Conservation (phyloP, 164 flowering plant species). For the Sedum album region DNA sequence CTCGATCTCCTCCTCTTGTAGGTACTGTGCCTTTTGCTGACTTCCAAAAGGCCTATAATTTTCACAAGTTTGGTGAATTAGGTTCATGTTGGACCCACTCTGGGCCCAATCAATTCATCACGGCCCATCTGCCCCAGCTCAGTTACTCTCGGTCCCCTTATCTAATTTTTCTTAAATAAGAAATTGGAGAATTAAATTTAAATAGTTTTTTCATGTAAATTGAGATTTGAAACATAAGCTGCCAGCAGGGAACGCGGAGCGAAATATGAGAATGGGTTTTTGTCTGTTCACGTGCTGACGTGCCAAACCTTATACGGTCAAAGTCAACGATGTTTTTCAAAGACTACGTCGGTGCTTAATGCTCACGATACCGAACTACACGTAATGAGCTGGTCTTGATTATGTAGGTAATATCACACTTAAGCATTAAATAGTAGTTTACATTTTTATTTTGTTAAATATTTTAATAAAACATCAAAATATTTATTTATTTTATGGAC, state of each 20-base stretch:
- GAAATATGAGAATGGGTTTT: neutral
- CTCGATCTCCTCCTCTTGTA: neutral
- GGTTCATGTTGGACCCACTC: neutral
- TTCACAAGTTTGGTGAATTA: neutral
- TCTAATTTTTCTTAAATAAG: no score
- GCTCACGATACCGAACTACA: neutral
- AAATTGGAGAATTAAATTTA: no score
- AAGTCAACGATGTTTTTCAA: neutral
- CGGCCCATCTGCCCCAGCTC: conserved; percentile 1
- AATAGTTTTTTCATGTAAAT: no score
- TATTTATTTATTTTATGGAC: no score
- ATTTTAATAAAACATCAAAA: no score
- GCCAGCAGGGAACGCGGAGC: neutral
- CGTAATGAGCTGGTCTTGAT: neutral
- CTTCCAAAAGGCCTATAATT: neutral
- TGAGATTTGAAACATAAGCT: neutral
- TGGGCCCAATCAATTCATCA: neutral
- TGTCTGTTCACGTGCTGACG: neutral
- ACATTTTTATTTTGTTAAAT: no score
- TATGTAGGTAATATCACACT: neutral
- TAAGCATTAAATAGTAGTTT: neutral
- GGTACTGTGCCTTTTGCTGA: conserved; percentile 1
- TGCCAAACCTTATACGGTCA: neutral
- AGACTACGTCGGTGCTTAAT: neutral
- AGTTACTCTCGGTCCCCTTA: neutral